Base-by-base conservation (phyloP, 2,329 filamentous ascomycete genomes). In the Sporothrix euskadiensis region DNA sequence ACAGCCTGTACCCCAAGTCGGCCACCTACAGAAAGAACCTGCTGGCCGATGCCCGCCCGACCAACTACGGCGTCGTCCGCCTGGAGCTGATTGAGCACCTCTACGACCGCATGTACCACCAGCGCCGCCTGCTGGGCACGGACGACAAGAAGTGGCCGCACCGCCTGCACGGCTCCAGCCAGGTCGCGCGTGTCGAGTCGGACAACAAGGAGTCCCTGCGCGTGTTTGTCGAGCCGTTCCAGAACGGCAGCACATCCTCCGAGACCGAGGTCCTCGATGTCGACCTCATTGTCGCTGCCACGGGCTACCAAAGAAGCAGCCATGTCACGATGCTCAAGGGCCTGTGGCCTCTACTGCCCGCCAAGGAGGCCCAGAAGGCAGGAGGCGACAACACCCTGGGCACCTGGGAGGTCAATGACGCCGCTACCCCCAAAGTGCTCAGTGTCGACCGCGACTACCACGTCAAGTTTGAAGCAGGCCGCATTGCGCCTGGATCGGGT, bases 21-120 rank as follows among this genome's bases (percentile, higher is more conserved):
- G 83, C 90, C 0, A 84, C 85, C 61, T 85, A 90, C 75, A 91
- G 94, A 68, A 84, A 86, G 74, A 81, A 82, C 75, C 79, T 89
- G 44, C 80, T 97, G 70, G 83, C 85, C 19, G 89, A 90, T 71
- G 93, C 97, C 77, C 91, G 92, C 74, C 90, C 90, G 41, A 98
- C 95, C 75, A 98, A 98, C 84, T 98, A 98, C 81, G 92, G 94
- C 71, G 95, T 98, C 4, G 95, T 99, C 3, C 90, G 95, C 8
- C 88, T 97, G n/a, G 89, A 93, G 77, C 88, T 98, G 69, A 92
- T 98, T 73, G 95, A 98, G 81, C 88, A 91, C 73, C 88, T 98
- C 41, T 98, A 97, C 82, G 90, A 95, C 81, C 89, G 88, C 73
- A 90, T 97, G 83, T 98, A 98, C 83, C 88, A 94, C 73, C 95